Evolutionary conservation across 805 yeast genomes (phyloP).

Genomic region (Saccharomycopsis fermentans): DNA sequence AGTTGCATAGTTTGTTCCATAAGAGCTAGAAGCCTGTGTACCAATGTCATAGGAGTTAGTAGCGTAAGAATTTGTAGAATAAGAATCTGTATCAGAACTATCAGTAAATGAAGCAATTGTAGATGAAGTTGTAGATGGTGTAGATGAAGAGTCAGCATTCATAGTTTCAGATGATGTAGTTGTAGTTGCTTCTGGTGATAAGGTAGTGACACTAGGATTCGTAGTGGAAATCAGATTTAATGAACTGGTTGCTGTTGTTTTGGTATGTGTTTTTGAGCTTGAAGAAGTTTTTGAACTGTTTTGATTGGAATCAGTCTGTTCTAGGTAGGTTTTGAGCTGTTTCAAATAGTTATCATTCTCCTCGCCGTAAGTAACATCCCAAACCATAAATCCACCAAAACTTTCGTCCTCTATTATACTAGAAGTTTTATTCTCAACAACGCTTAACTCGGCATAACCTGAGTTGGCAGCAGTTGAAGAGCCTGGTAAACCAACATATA

Average conservation of each 20-base stretch:
- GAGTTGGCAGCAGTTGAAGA: conserved; percentile 16
- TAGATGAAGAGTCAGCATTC: background rate
- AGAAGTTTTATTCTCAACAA: conserved; percentile 23
- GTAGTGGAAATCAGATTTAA: background rate
- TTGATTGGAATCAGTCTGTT: conserved; percentile 1
- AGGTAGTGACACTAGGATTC: background rate
- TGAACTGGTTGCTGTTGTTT: background rate
- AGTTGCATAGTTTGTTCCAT: background rate
- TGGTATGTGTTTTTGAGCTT: conserved; percentile 1
- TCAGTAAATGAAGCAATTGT: background rate
- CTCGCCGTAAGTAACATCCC: conserved; percentile 25
- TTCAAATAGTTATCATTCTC: conserved; percentile 19
- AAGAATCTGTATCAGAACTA: background rate
- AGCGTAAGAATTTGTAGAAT: background rate
- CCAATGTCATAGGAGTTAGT: background rate
- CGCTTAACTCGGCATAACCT: conserved; percentile 20
- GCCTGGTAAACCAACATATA: conserved; percentile 43
- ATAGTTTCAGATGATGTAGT: background rate
- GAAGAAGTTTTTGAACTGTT: conserved; percentile 8
- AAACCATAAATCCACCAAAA: conserved; percentile 17
- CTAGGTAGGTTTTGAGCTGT: background rate
- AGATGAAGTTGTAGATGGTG: background rate
- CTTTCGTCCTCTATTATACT: background rate
- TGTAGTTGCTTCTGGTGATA: background rate
- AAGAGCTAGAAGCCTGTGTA: background rate